Percentiles rank a stretch among this genome's conserved stretches.
phyloP scores from a whole-genome alignment of 1,139 yeast species.

The Taphrina communis region DNA sequence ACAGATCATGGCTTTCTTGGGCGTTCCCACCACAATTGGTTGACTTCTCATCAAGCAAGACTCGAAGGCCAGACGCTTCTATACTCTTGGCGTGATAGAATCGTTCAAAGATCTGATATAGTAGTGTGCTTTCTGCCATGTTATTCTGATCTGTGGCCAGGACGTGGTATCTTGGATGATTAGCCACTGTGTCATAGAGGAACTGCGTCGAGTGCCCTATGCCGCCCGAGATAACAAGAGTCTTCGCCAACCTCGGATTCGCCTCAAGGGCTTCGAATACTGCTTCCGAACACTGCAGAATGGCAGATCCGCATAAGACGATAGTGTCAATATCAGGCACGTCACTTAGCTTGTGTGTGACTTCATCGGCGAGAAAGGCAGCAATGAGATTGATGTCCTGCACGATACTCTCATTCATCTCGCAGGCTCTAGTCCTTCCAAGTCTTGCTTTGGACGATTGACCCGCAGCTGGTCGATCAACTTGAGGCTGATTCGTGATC shows the following conservation, averaged over 20 bases:
- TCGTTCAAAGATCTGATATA: conserved; percentile 15
- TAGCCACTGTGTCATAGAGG: conserved; percentile 26
- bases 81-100: conserved; percentile 13
- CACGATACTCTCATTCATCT: conserved; percentile 3
- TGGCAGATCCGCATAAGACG: conserved; percentile 37
- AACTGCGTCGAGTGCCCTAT: conserved; percentile 30
- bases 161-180: conserved; percentile 10
- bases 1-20: conserved; percentile 4
- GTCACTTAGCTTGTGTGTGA: neutral
- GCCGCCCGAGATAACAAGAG: conserved; percentile 33
- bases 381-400: conserved; percentile 24
- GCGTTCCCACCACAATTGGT: conserved; percentile 40
- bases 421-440: no score
- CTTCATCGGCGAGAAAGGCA: conserved; percentile 21
- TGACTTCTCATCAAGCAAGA: conserved; percentile 27
- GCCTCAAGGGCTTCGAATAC: conserved; percentile 28
- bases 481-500: no score
- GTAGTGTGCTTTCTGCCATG: conserved; percentile 14
- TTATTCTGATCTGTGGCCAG: conserved; percentile 5
- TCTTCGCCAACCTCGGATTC: conserved; percentile 20
- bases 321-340: conserved; percentile 11
- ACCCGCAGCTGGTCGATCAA: no score
- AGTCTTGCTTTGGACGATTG: no score
- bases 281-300: conserved; percentile 31
- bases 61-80: neutral